Base-by-base conservation (phyloP, 2,329 filamentous ascomycete species). In the Arachnopeziza araneosa region DNA sequence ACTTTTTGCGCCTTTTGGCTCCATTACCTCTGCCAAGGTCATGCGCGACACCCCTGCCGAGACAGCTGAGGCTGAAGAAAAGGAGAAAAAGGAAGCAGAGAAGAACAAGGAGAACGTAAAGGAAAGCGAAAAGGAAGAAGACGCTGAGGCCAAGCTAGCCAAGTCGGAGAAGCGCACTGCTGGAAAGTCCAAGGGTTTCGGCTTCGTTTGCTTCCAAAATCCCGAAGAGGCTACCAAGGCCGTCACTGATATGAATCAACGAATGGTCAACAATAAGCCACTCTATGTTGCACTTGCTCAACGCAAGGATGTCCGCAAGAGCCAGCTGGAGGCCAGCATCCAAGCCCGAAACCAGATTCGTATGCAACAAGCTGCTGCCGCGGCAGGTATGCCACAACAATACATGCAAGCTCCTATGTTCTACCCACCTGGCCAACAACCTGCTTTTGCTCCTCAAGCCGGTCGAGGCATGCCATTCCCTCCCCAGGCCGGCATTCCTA, bases 161-260 rank as follows among this genome's bases (percentile, higher is more conserved):
- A 85, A 86, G 76, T 68, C 81, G 60, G 73, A 77, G 63, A 77
- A 80, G 65, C 76, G 80, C 54, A 75, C 78, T 60, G 83, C 96
- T 63, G 95, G 95, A 76, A 98, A 98, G 90, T 96, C 92, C 88
- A 99, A 98, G 84, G 95, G 95, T 76, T 99, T 99, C 76, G 95
- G 95, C 71, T 99, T 99, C 77, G 95, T 99, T 74, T 99, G 95
- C 89, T 99, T 99, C 83, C 95, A 90, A 85, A 98, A 96, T 83
- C 93, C 95, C 63, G 95, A 99, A 72, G 95, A 99, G 77, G 95
- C 95, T 67, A 97, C 93, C 80, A 98, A 98, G 86, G 95, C 95
- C 67, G 93, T 99, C 66, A 92, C 93, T 63, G 95, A 99, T 79
- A 97, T 98, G 91, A 99, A 99, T 83, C 93, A 98, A 83, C 92